Evolutionary conservation across 1,139 yeast species (phyloP), one percentile per base, ranked within the genome.

Genomic region (Pichia sp.): DNA sequence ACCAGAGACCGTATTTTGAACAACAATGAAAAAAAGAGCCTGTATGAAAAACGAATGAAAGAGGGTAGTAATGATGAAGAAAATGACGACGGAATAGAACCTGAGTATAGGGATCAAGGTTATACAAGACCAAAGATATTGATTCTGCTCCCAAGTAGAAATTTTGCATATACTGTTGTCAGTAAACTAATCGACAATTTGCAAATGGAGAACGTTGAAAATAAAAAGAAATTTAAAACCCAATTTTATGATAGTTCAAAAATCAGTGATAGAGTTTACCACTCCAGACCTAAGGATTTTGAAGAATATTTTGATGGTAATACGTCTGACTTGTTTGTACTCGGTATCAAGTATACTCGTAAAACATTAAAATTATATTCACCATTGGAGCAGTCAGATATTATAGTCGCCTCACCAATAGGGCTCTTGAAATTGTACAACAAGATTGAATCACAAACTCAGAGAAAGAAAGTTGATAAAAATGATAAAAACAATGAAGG

Each of bases 111-210:
- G 56, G 99, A 93, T 68, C 99, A 93, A 70, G 98, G 99, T n/a
- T 95, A 90, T 67, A 92, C 97, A 0, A 78, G 98, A 58, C 96
- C 99, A 1, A 92, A 90, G 66, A 92, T 87, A 1, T 74, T 93
- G 55, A 82, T 93, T 5, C 71, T 93, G 42, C 74, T 90, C 49
- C 98, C 99, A 8, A 90, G 97, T 0, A 79, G 97, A 66, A 81
- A 90, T 61, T 75, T 87, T 3, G 90, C 95, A 48, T 82, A 81
- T 67, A 83, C 84, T 54, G 76, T 89, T 23, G 82, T 92, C n/a
- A 79, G 81, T 51, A 75, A 79, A 42, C 65, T 93, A 46, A 82
- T 86, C 41, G 73, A 76, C 43, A 72, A 86, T 41, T 81, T 93
- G 3, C 90, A 89, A 0, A 57, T 65, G 38, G 83, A 82, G 57